These are phyloP conservation scores for Colletotrichum godetiae DNA, from an alignment of 2,329 filamentous ascomycete species.

Conservation along the genomic window DNA sequence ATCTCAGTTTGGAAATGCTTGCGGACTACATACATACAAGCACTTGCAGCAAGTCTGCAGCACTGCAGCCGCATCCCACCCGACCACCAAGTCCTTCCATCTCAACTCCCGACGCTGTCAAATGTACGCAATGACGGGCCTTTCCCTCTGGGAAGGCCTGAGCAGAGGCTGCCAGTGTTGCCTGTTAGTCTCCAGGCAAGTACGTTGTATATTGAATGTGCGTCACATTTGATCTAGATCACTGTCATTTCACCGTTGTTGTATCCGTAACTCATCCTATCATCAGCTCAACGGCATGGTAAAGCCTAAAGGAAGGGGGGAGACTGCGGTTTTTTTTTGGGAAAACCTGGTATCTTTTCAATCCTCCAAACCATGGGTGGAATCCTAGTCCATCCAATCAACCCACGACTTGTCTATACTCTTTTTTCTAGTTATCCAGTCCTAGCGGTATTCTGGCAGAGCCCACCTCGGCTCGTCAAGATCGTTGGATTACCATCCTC, in stretches of 20 bases:
- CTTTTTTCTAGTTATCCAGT: not conserved
- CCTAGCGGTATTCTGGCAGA: not conserved
- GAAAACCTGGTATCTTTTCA: conserved; percentile 25
- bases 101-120: not conserved
- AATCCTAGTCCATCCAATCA: not conserved
- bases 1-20: conserved; percentile 30
- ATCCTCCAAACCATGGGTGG: not conserved
- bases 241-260: not conserved
- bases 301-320: not conserved
- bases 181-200: not conserved
- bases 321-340: not conserved
- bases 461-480: not conserved
- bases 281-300: not conserved
- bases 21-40: not conserved
- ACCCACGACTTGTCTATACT: conserved; percentile 3
- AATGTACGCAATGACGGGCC: not conserved
- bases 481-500: not conserved
- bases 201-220: not conserved
- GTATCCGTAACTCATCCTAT: not conserved
- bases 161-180: not conserved
- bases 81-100: not conserved
- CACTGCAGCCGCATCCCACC: not conserved
- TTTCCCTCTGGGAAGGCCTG: not conserved
- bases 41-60: not conserved
- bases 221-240: not conserved